Percentiles rank a stretch among this genome's conserved stretches.
phyloP scores from a whole-genome alignment of 768 basidiomycete species.

The Trametes coccinea region DNA sequence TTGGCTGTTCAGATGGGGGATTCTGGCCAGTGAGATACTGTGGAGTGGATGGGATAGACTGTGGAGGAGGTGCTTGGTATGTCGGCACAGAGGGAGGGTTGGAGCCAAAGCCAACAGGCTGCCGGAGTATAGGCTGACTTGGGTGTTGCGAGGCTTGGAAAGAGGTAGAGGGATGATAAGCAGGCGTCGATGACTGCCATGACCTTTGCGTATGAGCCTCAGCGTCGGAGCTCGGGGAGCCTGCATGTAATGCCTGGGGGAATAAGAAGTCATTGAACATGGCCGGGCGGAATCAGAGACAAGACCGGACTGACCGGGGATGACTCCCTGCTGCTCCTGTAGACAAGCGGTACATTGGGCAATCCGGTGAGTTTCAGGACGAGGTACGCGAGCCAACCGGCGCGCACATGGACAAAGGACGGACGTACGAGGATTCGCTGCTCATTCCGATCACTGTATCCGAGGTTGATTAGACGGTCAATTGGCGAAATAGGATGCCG shows the following conservation, averaged over 20 bases:
- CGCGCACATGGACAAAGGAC: conserved; percentile 1
- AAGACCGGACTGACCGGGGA: conserved; percentile 5
- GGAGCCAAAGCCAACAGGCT: conserved; percentile 22
- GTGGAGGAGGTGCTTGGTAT: conserved; percentile 6
- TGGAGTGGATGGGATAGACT: neutral
- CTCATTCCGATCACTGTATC: conserved; percentile 10
- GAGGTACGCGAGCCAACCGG: neutral
- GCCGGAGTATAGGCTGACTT: conserved; percentile 14
- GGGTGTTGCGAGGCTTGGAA: neutral
- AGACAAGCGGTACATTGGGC: neutral
- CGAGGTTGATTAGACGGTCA: neutral
- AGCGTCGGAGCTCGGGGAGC: conserved; percentile 17
- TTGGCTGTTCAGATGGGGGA: neutral
- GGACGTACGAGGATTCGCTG: conserved; percentile 19
- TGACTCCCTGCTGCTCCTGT: conserved; percentile 13
- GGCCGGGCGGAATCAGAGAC: neutral
- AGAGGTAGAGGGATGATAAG: conserved; percentile 11
- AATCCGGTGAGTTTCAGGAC: neutral
- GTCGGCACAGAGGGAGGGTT: neutral
- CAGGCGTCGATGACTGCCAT: conserved; percentile 1
- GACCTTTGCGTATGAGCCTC: neutral
- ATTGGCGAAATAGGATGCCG: neutral
- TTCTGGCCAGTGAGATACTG: conserved; percentile 9
- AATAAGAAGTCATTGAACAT: conserved; percentile 4
- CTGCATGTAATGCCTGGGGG: conserved; percentile 4